Conservation (phyloP, 1,284 basidiomycete species). For the Puccinia hordei region DNA sequence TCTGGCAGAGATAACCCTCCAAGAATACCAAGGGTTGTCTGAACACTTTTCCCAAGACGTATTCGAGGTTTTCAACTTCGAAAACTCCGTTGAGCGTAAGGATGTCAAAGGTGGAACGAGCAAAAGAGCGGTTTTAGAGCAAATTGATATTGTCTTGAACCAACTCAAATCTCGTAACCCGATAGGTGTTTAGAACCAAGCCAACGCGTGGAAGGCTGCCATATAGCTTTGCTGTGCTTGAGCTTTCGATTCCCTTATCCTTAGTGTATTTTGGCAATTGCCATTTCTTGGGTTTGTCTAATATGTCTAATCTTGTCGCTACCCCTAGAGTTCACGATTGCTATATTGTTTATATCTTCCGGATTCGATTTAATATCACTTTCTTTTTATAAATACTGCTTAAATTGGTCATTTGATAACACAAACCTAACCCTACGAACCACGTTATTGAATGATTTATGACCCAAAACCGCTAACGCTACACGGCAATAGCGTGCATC, state of each 20-base stretch:
- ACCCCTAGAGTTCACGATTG: background rate
- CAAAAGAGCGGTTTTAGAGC: conserved; percentile 78
- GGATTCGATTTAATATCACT: too few species aligned
- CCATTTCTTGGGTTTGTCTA: too few species aligned
- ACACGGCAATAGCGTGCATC: too few species aligned
- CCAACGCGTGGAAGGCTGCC: too few species aligned
- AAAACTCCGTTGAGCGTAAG: conserved; percentile 89
- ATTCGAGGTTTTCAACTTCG: conserved; percentile 80
- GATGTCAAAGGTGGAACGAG: conserved; percentile 90
- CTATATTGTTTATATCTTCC: conserved; percentile 62
- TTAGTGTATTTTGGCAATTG: too few species aligned
- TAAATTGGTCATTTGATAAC: too few species aligned
- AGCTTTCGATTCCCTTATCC: background rate
- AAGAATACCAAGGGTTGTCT: conserved; percentile 76
- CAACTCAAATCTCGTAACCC: conserved; percentile 1
- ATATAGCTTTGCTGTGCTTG: too few species aligned
- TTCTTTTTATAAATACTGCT: too few species aligned
- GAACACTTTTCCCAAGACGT: conserved; percentile 77
- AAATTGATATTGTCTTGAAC: conserved; percentile 61
- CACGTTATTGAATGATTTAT: too few species aligned
- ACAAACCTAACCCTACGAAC: too few species aligned
- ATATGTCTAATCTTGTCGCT: too few species aligned
- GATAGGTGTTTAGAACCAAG: background rate
- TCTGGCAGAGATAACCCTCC: conserved; percentile 75
- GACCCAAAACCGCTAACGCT: too few species aligned